Percentiles rank a stretch among this genome's conserved stretches.
These are phyloP conservation scores for Scutellaria minor DNA, from an alignment of 257 asterid species.

Conservation along the genomic window DNA sequence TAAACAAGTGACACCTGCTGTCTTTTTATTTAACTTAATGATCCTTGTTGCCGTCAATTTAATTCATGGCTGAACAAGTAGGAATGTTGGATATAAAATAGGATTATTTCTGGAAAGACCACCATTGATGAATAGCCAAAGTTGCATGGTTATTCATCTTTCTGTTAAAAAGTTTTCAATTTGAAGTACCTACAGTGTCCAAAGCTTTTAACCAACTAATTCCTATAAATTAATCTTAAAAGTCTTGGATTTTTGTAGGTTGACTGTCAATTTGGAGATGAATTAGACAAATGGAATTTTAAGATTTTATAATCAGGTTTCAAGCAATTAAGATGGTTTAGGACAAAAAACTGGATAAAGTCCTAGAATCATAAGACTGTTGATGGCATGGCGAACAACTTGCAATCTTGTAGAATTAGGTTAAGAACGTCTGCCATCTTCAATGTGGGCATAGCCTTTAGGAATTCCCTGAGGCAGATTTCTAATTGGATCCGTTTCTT, in stretches of 20 bases:
- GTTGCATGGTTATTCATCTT: neutral
- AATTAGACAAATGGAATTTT: constrained; percentile 5
- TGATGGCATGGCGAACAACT: constrained; percentile 6
- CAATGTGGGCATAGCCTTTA: neutral
- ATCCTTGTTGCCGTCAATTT: constrained; percentile 5
- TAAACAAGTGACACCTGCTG: constrained; percentile 31
- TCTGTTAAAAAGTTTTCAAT: constrained; percentile 9
- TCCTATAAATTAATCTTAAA: neutral
- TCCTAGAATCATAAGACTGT: constrained; percentile 11
- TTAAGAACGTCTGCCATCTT: constrained; percentile 3
- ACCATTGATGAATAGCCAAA: constrained; percentile 1
- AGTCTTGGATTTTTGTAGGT: constrained; percentile 1
- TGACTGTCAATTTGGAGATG: constrained; percentile 18
- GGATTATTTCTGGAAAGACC: neutral
- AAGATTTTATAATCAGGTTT: neutral
- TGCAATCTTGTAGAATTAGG: neutral
- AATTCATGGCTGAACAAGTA: constrained; percentile 18
- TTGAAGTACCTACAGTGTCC: constrained; percentile 5
- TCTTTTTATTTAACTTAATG: constrained; percentile 18
- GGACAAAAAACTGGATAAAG: constrained; percentile 19
- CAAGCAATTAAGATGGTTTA: constrained; percentile 25
- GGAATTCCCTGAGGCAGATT: constrained; percentile 13
- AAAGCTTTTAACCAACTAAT: constrained; percentile 14
- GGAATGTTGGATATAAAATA: neutral
- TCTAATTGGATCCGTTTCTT: constrained; percentile 25